Evolutionary conservation across 495 filamentous ascomycete genomes (phyloP).

Genomic region (Platismatia glauca): DNA sequence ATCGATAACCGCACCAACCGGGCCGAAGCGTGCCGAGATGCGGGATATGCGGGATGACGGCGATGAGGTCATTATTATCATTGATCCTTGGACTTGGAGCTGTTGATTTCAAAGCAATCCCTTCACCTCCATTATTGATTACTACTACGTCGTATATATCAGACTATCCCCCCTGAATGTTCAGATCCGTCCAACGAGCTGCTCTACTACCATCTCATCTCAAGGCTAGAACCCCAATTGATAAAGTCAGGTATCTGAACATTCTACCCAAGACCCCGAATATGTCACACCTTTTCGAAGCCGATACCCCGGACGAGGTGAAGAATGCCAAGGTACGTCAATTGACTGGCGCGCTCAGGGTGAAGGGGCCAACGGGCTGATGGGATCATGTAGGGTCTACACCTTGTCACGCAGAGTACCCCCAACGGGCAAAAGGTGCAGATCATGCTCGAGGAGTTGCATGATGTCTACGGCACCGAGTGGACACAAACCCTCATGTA

Average conservation of each 20-base stretch:
- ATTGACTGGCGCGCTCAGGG: background rate
- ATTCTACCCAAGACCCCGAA: slow-evolving; percentile 8
- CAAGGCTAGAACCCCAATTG: slow-evolving; percentile 9
- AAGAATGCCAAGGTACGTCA: slow-evolving; percentile 27
- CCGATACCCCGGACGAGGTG: slow-evolving; percentile 25
- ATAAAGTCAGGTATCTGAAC: slow-evolving; percentile 6
- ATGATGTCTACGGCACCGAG: slow-evolving; percentile 41
- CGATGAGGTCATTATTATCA: too few species aligned
- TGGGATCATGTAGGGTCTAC: slow-evolving; percentile 22
- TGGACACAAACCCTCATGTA: slow-evolving; percentile 45
- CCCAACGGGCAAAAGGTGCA: slow-evolving; percentile 30
- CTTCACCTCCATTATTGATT: background rate
- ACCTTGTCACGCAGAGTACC: slow-evolving; percentile 26
- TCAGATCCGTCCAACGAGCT: slow-evolving; percentile 16
- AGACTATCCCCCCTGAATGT: too few species aligned
- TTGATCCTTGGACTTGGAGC: too few species aligned
- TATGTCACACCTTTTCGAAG: slow-evolving; percentile 25
- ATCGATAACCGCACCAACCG: too few species aligned
- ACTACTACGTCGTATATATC: too few species aligned
- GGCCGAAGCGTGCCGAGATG: too few species aligned
- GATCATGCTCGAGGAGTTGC: slow-evolving; percentile 30
- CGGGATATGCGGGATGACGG: too few species aligned
- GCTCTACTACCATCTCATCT: slow-evolving; percentile 10
- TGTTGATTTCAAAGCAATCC: slow-evolving; percentile 6
- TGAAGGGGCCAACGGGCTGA: background rate